phyloP scores from a whole-genome alignment of 202 grass and related monocot species.

The Hordeum pubiflorum region DNA sequence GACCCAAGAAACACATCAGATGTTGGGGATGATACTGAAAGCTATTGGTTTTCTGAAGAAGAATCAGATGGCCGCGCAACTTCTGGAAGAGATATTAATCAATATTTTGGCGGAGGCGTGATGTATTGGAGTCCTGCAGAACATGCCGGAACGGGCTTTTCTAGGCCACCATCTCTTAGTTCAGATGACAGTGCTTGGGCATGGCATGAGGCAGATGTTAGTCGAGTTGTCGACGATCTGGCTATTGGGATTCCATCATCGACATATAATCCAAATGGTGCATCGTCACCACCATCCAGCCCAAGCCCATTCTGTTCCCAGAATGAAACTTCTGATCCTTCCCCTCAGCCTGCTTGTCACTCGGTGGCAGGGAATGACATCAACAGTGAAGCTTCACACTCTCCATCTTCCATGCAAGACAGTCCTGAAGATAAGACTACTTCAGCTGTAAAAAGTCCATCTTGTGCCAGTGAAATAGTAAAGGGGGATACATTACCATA shows the following conservation, averaged over 20 bases:
- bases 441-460: constrained; percentile 30
- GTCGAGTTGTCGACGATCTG: constrained; percentile 77
- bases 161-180: constrained; percentile 76
- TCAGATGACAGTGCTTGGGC: constrained; percentile 98
- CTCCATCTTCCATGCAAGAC: constrained; percentile 41
- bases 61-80: constrained; percentile 56
- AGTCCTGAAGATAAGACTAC: constrained; percentile 52
- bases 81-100: constrained; percentile 84
- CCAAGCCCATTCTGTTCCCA: constrained; percentile 46
- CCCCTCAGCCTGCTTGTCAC: constrained; percentile 36
- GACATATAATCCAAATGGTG: constrained; percentile 47
- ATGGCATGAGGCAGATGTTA: constrained; percentile 95
- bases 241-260: constrained; percentile 51
- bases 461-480: constrained; percentile 58
- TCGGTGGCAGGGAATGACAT: constrained; percentile 41
- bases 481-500: constrained; percentile 84
- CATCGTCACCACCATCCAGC: constrained; percentile 54
- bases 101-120: constrained; percentile 92
- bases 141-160: constrained; percentile 70
- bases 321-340: constrained; percentile 38
- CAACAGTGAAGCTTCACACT: constrained; percentile 31
- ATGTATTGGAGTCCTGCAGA: constrained; percentile 99
- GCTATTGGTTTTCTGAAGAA: constrained; percentile 94
- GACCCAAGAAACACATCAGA: constrained; percentile 50
- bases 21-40: constrained; percentile 80